Evolutionary conservation across 192 early-diverging fungal species (phyloP), one percentile per base, ranked within the genome.

Genomic region (Backusella westeae): DNA sequence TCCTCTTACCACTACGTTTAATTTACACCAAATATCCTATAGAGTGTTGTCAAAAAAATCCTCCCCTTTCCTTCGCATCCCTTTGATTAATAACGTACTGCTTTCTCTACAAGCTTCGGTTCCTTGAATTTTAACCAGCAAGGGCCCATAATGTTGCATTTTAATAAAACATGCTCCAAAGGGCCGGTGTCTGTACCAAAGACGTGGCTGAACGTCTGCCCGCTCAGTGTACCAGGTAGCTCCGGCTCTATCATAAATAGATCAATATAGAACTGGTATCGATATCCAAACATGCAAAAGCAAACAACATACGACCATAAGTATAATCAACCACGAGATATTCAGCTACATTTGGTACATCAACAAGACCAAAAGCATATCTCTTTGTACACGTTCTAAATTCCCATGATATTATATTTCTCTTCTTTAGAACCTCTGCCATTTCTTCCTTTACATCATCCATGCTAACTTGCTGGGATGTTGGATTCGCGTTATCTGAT

Each of bases 101-200:
- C 85, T 87, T 26, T 74, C 72, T 46, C 72, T 78, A 34, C 79
- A 84, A 7, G 89, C 75, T 9, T 38, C 77, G 1, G 90, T 85
- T 93, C 76, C 38, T 82, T 85, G 44, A 98, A 87, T 23, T 84
- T 72, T 0, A 99, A 82, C 98, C 98, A 99, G 72, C 92, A 94
- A 8, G 98, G 98, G 0, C 98, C 98, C 97, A 97, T 99, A 29
- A 99, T 83, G 71, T 94, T 91, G 17, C 96, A 87, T 82, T 99
- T 96, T 23, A 97, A 87, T 36, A 99, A 81, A 44, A 99, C 91
- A 34, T 93, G 87, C 83, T 99, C 98, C 14, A 98, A 83, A 1
- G 96, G 93, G 39, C 86, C 89, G 15, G 94, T 94, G 49, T 92
- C 88, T 2, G 92, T 85, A 8, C 97, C 98, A 87, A 99, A 99